Evolutionary conservation across 2,329 filamentous ascomycete species (phyloP).

Genomic region (Coniochaeta prunicola): DNA sequence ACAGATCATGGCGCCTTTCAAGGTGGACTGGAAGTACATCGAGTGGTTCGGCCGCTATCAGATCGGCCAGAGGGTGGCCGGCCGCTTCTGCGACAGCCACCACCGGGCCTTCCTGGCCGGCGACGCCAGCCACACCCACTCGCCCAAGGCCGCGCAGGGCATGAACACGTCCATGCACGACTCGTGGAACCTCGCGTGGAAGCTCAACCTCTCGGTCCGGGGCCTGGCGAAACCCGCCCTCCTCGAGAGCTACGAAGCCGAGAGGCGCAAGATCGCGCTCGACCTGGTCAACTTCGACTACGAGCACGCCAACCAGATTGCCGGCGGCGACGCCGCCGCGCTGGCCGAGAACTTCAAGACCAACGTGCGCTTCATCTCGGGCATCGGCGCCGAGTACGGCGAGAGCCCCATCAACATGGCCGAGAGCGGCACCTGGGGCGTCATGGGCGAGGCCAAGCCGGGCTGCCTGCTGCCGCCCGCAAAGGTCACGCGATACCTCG

Average conservation of each 20-base stretch:
- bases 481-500: constrained; percentile 66
- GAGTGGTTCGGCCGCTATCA: constrained; percentile 69
- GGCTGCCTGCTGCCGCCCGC: constrained; percentile 57
- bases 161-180: constrained; percentile 59
- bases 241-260: constrained; percentile 54
- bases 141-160: constrained; percentile 63
- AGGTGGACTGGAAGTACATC: constrained; percentile 49
- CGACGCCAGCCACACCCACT: constrained; percentile 66
- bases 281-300: constrained; percentile 53
- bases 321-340: constrained; percentile 49
- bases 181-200: constrained; percentile 52
- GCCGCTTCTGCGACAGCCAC: constrained; percentile 57
- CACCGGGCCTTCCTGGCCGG: constrained; percentile 60
- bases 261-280: constrained; percentile 54
- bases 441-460: constrained; percentile 42
- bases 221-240: constrained; percentile 47
- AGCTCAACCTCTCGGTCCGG: constrained; percentile 44
- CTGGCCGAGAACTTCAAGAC: constrained; percentile 58
- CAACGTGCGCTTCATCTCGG: constrained; percentile 62
- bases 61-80: constrained; percentile 64
- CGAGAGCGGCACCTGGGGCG: constrained; percentile 28
- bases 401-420: constrained; percentile 43
- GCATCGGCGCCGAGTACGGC: constrained; percentile 53
- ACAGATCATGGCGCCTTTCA: constrained; percentile 52
- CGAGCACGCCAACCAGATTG: constrained; percentile 40